Evolutionary conservation across 2,329 filamentous ascomycete species (phyloP).

Genomic region (Phialophora macrospora): DNA sequence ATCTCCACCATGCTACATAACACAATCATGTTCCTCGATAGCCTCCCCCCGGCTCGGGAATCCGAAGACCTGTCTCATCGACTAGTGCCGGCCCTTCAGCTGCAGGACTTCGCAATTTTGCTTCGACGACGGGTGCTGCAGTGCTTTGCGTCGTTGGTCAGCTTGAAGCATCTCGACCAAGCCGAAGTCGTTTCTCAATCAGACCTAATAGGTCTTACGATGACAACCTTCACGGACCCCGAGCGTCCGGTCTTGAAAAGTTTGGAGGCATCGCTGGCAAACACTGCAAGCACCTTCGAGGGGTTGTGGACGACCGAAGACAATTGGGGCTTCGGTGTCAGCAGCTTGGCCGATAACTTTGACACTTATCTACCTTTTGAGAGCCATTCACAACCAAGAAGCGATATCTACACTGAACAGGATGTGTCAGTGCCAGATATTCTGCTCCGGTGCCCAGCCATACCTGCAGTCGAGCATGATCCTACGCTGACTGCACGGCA

Average conservation of each 20-base stretch:
- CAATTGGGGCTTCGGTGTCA: constrained; percentile 93
- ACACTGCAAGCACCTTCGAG: constrained; percentile 86
- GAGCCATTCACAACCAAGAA: constrained; percentile 48
- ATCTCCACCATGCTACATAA: constrained; percentile 95
- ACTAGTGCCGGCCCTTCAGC: constrained; percentile 80
- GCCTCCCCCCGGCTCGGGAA: constrained; percentile 79
- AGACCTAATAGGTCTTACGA: constrained; percentile 84
- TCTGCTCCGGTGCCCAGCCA: constrained; percentile 33
- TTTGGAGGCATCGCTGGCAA: constrained; percentile 88
- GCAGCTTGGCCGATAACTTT: constrained; percentile 79
- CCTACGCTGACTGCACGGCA: constrained; percentile 45
- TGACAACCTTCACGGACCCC: constrained; percentile 90
- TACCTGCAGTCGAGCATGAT: constrained; percentile 66
- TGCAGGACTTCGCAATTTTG: constrained; percentile 91
- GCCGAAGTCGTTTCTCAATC: constrained; percentile 87
- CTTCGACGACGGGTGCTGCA: constrained; percentile 90
- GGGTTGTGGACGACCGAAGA: constrained; percentile 94
- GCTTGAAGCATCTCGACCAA: constrained; percentile 81
- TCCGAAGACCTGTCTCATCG: constrained; percentile 85
- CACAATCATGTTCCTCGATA: constrained; percentile 85
- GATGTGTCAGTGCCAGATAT: constrained; percentile 37
- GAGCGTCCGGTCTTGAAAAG: constrained; percentile 79
- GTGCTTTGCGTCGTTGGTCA: constrained; percentile 90
- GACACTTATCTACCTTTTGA: constrained; percentile 66
- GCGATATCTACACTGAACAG: constrained; percentile 39